Evolutionary conservation across 2,329 filamentous ascomycete species (phyloP).

Genomic region (Ophidiomyces ophidiicola): DNA sequence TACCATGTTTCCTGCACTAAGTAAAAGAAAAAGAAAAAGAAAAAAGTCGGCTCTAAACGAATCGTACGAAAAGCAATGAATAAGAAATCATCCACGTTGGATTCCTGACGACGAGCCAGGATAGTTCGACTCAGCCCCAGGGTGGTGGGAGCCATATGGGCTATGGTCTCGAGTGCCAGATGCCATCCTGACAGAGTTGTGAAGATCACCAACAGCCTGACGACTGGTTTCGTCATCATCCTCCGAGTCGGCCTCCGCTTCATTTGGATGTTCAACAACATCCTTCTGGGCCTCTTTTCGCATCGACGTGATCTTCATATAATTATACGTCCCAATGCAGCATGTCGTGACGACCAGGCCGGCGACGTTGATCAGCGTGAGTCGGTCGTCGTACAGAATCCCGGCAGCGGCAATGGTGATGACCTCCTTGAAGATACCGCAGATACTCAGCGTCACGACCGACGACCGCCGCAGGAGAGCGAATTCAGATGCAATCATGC

Average conservation of each 20-base stretch:
- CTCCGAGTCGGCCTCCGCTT: constrained; percentile 12
- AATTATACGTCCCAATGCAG: constrained; percentile 85
- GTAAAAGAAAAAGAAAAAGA: no score
- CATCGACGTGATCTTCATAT: constrained; percentile 87
- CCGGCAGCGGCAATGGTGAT: constrained; percentile 86
- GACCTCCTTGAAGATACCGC: constrained; percentile 97
- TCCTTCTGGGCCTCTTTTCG: constrained; percentile 54
- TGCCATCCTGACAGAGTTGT: background rate
- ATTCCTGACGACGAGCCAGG: constrained; percentile 1
- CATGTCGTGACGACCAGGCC: constrained; percentile 79
- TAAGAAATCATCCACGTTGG: background rate
- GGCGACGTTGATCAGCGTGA: constrained; percentile 76
- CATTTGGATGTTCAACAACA: constrained; percentile 18
- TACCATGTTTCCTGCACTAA: background rate
- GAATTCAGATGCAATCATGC: constrained; percentile 95
- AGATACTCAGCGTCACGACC: constrained; percentile 90
- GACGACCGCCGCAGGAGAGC: constrained; percentile 87
- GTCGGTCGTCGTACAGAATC: constrained; percentile 72
- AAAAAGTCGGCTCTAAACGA: no score
- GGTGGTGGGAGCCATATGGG: constrained; percentile 1
- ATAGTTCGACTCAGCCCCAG: background rate
- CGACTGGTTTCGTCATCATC: constrained; percentile 8
- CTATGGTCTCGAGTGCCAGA: background rate
- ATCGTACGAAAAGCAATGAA: background rate
- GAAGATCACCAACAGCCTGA: background rate